Percentiles rank a stretch among this genome's conserved stretches.
Conservation (phyloP, 352 stramenopile genomes). For the Phytophthora citricola region DNA sequence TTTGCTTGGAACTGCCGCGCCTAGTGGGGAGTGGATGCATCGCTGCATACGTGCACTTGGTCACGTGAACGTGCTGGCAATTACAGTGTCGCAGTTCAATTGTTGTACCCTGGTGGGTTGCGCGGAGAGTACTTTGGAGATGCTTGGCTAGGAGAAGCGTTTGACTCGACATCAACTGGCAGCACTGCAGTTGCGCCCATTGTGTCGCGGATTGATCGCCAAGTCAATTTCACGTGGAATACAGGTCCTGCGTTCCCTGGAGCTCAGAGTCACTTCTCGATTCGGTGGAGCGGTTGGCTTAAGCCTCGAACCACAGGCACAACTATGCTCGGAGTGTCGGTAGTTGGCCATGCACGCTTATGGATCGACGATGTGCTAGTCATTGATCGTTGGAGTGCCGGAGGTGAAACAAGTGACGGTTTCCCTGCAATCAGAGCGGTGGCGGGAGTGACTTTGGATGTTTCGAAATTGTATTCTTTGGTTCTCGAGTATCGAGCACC, state of each 20-base stretch:
- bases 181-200: background rate
- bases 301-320: slow-evolving; percentile 50
- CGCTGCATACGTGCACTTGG: slow-evolving; percentile 52
- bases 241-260: slow-evolving; percentile 53
- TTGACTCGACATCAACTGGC: background rate
- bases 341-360: slow-evolving; percentile 62
- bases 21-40: slow-evolving; percentile 22
- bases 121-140: slow-evolving; percentile 73
- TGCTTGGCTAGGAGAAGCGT: slow-evolving; percentile 54
- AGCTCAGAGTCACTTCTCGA: slow-evolving; percentile 59
- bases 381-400: slow-evolving; percentile 66
- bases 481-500: slow-evolving; percentile 72
- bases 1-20: slow-evolving; percentile 19
- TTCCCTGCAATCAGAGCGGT: slow-evolving; percentile 21
- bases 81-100: slow-evolving; percentile 62
- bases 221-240: slow-evolving; percentile 82
- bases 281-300: slow-evolving; percentile 75
- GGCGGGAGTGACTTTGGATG: slow-evolving; percentile 40
- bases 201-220: slow-evolving; percentile 60
- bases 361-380: slow-evolving; percentile 72
- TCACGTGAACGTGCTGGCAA: slow-evolving; percentile 46
- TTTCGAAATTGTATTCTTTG: slow-evolving; percentile 51
- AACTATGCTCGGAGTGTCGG: slow-evolving; percentile 54
- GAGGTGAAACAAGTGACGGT: slow-evolving; percentile 29
- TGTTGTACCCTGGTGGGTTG: slow-evolving; percentile 66